Conservation (phyloP, 2,329 filamentous ascomycete species). For the Colletotrichum gloeosporioides region DNA sequence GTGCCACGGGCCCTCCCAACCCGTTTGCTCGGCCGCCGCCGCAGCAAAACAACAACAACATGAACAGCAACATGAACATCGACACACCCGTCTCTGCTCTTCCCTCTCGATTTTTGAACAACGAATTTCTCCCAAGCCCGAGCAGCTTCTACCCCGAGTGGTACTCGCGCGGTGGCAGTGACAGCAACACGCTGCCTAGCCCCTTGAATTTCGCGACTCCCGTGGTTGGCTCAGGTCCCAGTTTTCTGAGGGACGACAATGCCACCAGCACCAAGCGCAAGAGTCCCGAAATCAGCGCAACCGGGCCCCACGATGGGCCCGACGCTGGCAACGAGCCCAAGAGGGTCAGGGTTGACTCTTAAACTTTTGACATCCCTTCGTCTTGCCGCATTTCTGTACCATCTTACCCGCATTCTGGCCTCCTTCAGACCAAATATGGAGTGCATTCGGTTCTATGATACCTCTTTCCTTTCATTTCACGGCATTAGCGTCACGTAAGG, state of each 20-base stretch:
- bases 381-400: slow-evolving; percentile 2
- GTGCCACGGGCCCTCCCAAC: slow-evolving; percentile 90
- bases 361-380: slow-evolving; percentile 1
- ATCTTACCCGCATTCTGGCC: slow-evolving; percentile 12
- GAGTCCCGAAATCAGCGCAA: slow-evolving; percentile 55
- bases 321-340: slow-evolving; percentile 55
- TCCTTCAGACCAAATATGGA: slow-evolving; percentile 5
- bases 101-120: slow-evolving; percentile 88
- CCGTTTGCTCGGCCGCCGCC: slow-evolving; percentile 90
- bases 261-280: slow-evolving; percentile 53
- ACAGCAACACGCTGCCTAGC: slow-evolving; percentile 88
- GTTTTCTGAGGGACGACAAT: slow-evolving; percentile 65
- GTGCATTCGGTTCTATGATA: slow-evolving; percentile 24
- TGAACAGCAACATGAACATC: slow-evolving; percentile 54
- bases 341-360: slow-evolving; percentile 57
- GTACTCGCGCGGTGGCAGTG: slow-evolving; percentile 72
- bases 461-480: slow-evolving; percentile 16
- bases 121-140: slow-evolving; percentile 87
- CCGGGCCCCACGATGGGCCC: slow-evolving; percentile 44
- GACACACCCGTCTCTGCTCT: slow-evolving; percentile 88
- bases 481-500: slow-evolving; percentile 22
- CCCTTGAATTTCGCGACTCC: slow-evolving; percentile 94
- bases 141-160: slow-evolving; percentile 93
- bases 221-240: slow-evolving; percentile 64
- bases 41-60: slow-evolving; percentile 65